These are phyloP conservation scores for Tetragonia tetragonoides DNA, from an alignment of 148 eudicot genomes.

Conservation along the genomic window DNA sequence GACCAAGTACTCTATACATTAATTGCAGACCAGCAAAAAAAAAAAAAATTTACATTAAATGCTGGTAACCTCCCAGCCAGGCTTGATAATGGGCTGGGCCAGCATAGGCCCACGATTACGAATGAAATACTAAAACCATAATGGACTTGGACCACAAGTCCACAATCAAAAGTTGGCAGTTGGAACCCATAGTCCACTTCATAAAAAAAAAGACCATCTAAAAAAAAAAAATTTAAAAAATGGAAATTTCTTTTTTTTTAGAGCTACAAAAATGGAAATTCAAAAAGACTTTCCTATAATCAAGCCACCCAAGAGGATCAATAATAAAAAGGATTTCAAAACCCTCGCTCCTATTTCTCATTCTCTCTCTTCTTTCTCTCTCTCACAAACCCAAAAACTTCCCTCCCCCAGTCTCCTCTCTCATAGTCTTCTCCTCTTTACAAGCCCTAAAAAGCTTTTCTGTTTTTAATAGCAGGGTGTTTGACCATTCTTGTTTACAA, in stretches of 20 bases:
- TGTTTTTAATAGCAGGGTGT: background rate
- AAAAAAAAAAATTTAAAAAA: background rate
- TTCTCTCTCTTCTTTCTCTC: conserved; percentile 11
- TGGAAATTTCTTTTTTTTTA: background rate
- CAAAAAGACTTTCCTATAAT: conserved; percentile 10
- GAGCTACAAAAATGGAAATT: background rate
- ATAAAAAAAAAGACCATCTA: no score
- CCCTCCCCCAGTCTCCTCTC: conserved; percentile 9
- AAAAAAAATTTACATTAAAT: no score
- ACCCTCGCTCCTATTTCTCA: conserved; percentile 13
- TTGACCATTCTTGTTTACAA: background rate
- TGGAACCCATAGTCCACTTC: no score
- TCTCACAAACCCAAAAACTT: conserved; percentile 8
- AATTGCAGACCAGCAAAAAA: no score
- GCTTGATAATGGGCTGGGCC: no score
- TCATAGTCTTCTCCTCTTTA: conserved; percentile 18
- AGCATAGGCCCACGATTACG: no score
- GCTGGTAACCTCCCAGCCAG: no score
- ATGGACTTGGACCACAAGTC: no score
- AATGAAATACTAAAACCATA: no score
- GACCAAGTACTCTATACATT: no score
- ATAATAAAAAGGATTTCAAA: conserved; percentile 8
- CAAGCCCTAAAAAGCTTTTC: conserved; percentile 14
- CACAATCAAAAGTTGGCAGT: no score
- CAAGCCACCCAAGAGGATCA: background rate